Base-by-base conservation (phyloP, 164 flowering plant species). In the Vitis amurensis region DNA sequence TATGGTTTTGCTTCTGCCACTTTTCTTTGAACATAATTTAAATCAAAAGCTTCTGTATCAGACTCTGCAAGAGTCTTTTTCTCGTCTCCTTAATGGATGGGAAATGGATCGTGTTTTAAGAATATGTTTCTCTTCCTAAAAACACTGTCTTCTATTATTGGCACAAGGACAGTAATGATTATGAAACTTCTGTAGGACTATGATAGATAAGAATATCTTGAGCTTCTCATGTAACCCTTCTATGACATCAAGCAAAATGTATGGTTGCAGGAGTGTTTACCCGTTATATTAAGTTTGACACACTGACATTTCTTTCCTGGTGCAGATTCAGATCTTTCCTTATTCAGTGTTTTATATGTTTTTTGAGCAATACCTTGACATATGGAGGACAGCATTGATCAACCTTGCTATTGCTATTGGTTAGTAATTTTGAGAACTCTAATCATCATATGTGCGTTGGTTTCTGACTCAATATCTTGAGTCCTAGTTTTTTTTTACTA, bases 291-390 rank as follows among this genome's bases (percentile, higher is more conserved):
- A 14, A 9, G 56, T 53, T 60, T 60, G 15, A 48, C 19, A 29
- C 5, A 37, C 13, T 80, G 37, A 74, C 55, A 50, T 68, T 71
- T 48, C 59, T 63, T 80, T 58, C 61, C 53, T 77, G 49, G 12
- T 88, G 88, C 97, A 96, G 99, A 96, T 96, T 57, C 83, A 96
- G 52, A 77, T 96, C 44, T 96, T 89, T 67, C 99, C 99, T 4
- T 96, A 96, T 80, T 88, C 99, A 8, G 97, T 96, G n/a, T 93
- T 87, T 71, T 93, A 96, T 73, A 92, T 89, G 79, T 96, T 85
- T 75, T 96, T 96, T 76, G 99, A 96, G 82, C 99, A 96, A 81
- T 96, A 96, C 76, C 88, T 96, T 70, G 82, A 86, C 66, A 96
- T 96, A 76, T 96, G 99, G 99, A 89, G 72, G 76, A 96, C 95